Base-by-base conservation (phyloP, 2,329 filamentous ascomycete genomes). In the Diaporthe amygdali region DNA sequence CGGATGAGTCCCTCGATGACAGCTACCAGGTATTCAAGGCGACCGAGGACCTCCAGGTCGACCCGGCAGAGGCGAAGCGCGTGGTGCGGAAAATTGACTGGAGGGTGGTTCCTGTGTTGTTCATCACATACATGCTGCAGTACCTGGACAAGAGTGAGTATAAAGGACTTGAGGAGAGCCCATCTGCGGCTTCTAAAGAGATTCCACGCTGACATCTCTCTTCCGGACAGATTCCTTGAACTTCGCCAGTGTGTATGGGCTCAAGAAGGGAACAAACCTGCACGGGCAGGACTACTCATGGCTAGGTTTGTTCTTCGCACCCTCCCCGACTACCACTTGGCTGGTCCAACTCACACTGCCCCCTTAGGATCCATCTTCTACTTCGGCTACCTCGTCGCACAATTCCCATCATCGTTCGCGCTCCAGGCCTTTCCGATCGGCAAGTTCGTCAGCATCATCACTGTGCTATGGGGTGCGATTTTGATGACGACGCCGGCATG, bases 361-460 rank as follows among this genome's bases (percentile, higher is more conserved):
- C 15, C 90, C n/a, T n/a, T 49, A 70, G 82, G 82, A 22, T 86
- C 84, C 15, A 86, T 87, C 67, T 88, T 88, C 76, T 87, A 87
- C 74, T 84, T 88, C 71, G 86, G 85, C 49, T 85, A 83, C 70
- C 79, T 86, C n/a, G 76, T 83, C 41, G 83, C 82, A 9, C 83
- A 86, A 68, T 83, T 84, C 37, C 83, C 84, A 0, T 82, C 83
- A 10, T 81, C 81, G 12, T 83, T 83, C 54, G 78, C 87, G 0
- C 82, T 88, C 10, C 85, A 87, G 64, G 81, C 79, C 10, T 77
- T 88, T 2, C 84, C 83, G 2, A 82, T 87, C 7, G 86, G 83
- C n/a, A 84, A 84, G 73, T 84, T 87, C 74, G 81, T 87, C 20
- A 83, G 82, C 0, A 51, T 76, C 27, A 82, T 83, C 41, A 84